These are phyloP conservation scores for Biscutella laevigata DNA, from an alignment of 441 rosid genomes.

Conservation along the genomic window DNA sequence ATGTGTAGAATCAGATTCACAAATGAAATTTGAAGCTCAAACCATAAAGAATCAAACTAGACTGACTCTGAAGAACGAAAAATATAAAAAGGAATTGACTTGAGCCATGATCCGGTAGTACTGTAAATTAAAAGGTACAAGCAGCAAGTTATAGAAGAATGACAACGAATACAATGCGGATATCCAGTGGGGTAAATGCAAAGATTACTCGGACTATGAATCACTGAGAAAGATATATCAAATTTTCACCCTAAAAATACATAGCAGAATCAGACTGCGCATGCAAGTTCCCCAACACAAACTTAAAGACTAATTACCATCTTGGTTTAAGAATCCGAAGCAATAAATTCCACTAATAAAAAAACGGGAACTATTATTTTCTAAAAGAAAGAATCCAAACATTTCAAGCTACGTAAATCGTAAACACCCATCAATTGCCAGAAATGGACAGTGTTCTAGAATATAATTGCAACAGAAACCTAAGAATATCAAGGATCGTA, in stretches of 20 bases:
- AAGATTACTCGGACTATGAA: not conserved
- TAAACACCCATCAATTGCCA: conserved; percentile 1
- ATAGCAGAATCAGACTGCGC: not conserved
- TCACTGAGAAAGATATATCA: not conserved
- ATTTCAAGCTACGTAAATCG: not conserved
- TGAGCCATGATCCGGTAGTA: not conserved
- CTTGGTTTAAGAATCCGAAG: not conserved
- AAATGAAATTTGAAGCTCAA: conserved; percentile 1
- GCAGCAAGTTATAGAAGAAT: not conserved
- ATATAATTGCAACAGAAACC: not conserved
- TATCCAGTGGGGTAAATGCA: not conserved
- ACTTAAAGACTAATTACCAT: not conserved
- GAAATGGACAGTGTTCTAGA: not conserved
- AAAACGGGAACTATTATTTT: conserved; percentile 2
- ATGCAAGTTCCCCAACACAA: not conserved
- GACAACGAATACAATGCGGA: not conserved
- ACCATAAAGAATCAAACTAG: not conserved
- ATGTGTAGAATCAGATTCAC: conserved; percentile 1
- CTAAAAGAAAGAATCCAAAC: not conserved
- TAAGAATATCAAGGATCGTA: not conserved
- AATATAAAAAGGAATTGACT: not conserved
- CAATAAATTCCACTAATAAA: not conserved
- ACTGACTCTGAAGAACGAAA: not conserved
- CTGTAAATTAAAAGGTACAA: not conserved
- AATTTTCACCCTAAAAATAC: not conserved